Evolutionary conservation across 192 early-diverging fungal genomes (phyloP).

Genomic region (Entomortierella chlamydospora): DNA sequence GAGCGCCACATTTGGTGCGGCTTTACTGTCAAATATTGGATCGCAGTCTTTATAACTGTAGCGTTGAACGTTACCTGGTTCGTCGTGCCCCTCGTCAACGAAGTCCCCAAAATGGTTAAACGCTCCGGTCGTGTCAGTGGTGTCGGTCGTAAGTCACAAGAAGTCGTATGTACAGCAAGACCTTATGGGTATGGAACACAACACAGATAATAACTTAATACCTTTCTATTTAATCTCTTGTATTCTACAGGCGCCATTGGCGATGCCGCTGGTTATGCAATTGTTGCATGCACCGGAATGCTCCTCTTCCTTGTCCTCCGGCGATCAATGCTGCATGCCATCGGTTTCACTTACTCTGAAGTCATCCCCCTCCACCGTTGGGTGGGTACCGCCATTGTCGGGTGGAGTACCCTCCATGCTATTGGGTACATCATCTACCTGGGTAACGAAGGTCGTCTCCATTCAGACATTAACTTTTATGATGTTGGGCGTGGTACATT

Average conservation of each 20-base stretch:
- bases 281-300: conserved; percentile 45
- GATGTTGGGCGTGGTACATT: conserved; percentile 30
- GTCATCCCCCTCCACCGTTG: conserved; percentile 49
- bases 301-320: conserved; percentile 51
- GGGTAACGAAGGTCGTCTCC: conserved; percentile 20
- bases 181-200: no score
- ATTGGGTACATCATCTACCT: conserved; percentile 36
- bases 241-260: conserved; percentile 24
- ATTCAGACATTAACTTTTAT: conserved; percentile 46
- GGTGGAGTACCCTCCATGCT: conserved; percentile 46
- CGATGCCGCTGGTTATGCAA: conserved; percentile 39
- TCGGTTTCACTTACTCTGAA: conserved; percentile 51
- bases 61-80: conserved; percentile 35
- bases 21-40: conserved; percentile 53
- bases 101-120: conserved; percentile 3
- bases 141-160: conserved; percentile 31
- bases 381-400: conserved; percentile 46
- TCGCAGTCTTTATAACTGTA: conserved; percentile 29
- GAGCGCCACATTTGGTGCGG: conserved; percentile 51
- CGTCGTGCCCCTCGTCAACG: conserved; percentile 17
- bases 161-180: no score
- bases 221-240: not conserved
- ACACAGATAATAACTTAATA: not conserved
- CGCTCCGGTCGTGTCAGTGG: conserved; percentile 29
- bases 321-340: conserved; percentile 53